Base-by-base conservation (phyloP, 1,284 basidiomycete genomes). In the Austroboletus novae-zelandiae region DNA sequence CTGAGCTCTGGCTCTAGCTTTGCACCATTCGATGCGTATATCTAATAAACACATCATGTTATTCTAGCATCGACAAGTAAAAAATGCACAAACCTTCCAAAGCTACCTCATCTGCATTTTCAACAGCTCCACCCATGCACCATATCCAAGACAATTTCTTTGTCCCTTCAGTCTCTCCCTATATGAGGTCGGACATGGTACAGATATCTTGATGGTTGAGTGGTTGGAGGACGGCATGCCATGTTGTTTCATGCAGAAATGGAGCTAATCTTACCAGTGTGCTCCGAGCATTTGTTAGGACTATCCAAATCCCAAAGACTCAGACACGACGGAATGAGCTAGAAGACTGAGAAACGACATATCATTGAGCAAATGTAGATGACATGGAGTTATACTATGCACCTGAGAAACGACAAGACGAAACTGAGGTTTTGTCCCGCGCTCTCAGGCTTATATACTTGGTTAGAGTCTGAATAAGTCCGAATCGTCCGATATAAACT, bases 21-120 rank as follows among this genome's bases (percentile, higher is more conserved):
- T 43, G 14, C 45, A 51, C 50, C 50, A 51, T 10, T 51, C 41
- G 13, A 51, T 15, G 4, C 31, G 29, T 8, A 51, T 43, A 1
- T 29, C 50, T 51, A 15, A 10, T 4, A 15, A 27, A 27, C 37
- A 23, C 18, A 18, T 17, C 13, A 13, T 9, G 34, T 35, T 5
- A 10, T 7, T 14, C 8, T 10, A 35, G 15, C 34, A 35, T 10
- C 9, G 15, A 35, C 9, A 10, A 35, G 14, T 7, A 13, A 35
- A 35, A 14, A 10, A 10, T n/a, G 15, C 9, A n/a, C 8, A 9
- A 35, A 35, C 34, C 34, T 36, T 36, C 35, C 2, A 36, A 9
- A 3, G 4, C 34, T 5, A 9, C 34, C 15, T 35, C 15, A 14
- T 15, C 34, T n/a, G 10, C 14, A 15, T 15, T 35, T 13, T 35